These are phyloP conservation scores for Fusarium longipes DNA, from an alignment of 2,329 filamentous ascomycete species.

Conservation along the genomic window DNA sequence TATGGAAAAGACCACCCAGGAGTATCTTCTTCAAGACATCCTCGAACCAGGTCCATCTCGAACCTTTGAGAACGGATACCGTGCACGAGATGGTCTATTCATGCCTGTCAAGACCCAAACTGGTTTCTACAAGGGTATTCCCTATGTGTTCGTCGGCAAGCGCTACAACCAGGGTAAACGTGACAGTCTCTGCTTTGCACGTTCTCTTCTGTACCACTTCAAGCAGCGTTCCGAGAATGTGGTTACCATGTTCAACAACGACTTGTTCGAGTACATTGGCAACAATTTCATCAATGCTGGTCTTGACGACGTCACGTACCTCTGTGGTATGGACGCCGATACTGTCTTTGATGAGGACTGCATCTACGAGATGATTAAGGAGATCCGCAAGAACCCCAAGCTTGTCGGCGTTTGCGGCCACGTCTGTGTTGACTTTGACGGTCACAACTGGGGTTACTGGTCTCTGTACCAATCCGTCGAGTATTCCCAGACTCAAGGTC, in stretches of 20 bases:
- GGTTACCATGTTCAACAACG: constrained; percentile 59
- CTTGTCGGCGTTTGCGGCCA: constrained; percentile 62
- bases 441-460: constrained; percentile 56
- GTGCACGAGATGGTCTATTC: constrained; percentile 58
- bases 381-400: constrained; percentile 56
- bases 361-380: constrained; percentile 57
- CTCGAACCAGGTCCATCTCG: constrained; percentile 51
- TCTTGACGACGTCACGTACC: constrained; percentile 55
- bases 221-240: constrained; percentile 55
- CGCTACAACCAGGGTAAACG: constrained; percentile 62
- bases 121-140: constrained; percentile 58
- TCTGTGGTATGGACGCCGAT: constrained; percentile 62
- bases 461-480: constrained; percentile 61
- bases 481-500: constrained; percentile 60
- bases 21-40: constrained; percentile 61
- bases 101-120: constrained; percentile 59
- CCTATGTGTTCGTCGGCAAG: constrained; percentile 61
- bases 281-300: constrained; percentile 53
- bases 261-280: constrained; percentile 56
- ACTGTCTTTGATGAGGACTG: constrained; percentile 60
- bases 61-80: constrained; percentile 57
- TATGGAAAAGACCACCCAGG: constrained; percentile 61
- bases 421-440: constrained; percentile 60
- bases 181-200: constrained; percentile 61
- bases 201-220: constrained; percentile 62